A percentile compares a stretch with the other conserved stretches of the same genome.
phyloP scores from a whole-genome alignment of 192 early-diverging fungal species.

The Coemansia sp. region DNA sequence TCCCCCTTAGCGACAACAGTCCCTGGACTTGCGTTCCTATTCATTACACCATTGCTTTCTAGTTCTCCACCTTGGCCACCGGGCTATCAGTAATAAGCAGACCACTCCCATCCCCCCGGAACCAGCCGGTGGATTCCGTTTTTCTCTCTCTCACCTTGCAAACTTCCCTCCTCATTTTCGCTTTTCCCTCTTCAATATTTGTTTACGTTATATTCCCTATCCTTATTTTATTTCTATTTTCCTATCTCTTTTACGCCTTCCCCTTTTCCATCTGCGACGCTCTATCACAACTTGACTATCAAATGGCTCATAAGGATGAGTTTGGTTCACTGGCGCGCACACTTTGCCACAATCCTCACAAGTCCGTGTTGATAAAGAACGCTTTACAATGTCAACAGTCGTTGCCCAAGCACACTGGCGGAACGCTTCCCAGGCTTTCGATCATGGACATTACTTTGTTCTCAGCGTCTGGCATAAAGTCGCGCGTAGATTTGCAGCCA shows the following conservation, averaged over 20 bases:
- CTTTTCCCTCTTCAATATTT: background rate
- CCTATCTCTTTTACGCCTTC: background rate
- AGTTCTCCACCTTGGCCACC: background rate
- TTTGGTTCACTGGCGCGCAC: constrained; percentile 34
- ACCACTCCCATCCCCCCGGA: background rate
- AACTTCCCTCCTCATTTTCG: background rate
- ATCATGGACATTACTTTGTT: constrained; percentile 41
- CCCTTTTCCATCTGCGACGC: background rate
- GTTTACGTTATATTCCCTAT: constrained; percentile 1
- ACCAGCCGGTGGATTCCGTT: constrained; percentile 5
- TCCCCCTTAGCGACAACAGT: constrained; percentile 3
- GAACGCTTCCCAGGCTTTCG: constrained; percentile 9
- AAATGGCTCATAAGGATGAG: constrained; percentile 22
- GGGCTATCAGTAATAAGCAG: constrained; percentile 9
- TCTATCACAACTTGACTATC: background rate
- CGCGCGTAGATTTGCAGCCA: constrained; percentile 45
- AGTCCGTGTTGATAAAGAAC: constrained; percentile 45
- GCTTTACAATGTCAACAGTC: constrained; percentile 42
- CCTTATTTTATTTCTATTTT: background rate
- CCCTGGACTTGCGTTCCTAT: background rate
- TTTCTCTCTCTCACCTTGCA: background rate
- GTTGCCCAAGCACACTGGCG: constrained; percentile 12
- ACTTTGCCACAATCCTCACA: constrained; percentile 44
- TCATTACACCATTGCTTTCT: background rate
- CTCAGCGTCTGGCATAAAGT: constrained; percentile 20